Percentiles rank a stretch among this genome's conserved stretches.
phyloP scores from a whole-genome alignment of 2,329 filamentous ascomycete species.

The Grosmannia huntii region DNA sequence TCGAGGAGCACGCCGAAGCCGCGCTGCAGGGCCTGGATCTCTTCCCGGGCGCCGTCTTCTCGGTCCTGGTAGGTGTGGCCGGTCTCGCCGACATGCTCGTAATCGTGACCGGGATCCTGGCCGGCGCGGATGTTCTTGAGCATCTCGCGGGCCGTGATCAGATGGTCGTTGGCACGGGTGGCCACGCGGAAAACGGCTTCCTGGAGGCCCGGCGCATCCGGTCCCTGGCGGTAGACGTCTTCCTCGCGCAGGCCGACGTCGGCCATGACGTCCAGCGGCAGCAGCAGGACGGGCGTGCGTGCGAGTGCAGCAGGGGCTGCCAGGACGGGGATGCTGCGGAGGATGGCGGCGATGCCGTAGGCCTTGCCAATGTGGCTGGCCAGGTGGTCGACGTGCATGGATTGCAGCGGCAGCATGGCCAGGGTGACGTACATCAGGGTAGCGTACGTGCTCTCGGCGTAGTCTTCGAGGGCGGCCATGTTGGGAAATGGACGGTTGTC shows the following conservation, averaged over 20 bases:
- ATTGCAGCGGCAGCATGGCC: conserved; percentile 64
- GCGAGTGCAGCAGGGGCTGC: conserved; percentile 52
- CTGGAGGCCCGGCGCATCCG: conserved; percentile 64
- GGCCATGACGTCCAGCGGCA: conserved; percentile 85
- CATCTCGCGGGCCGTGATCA: conserved; percentile 92
- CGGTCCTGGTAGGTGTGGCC: conserved; percentile 39
- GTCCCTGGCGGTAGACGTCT: conserved; percentile 71
- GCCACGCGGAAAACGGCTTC: conserved; percentile 89
- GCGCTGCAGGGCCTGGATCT: conserved; percentile 36
- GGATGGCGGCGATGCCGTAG: conserved; percentile 69
- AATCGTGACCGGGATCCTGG: conserved; percentile 67
- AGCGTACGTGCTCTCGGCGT: conserved; percentile 90
- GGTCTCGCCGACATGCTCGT: conserved; percentile 72
- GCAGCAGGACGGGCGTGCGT: conserved; percentile 45
- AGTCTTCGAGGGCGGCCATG: conserved; percentile 65
- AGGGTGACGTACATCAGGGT: conserved; percentile 82
- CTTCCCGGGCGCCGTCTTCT: conserved; percentile 23
- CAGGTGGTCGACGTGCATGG: conserved; percentile 78
- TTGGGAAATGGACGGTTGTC: conserved; percentile 70
- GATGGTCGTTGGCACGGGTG: conserved; percentile 86
- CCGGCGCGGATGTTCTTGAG: conserved; percentile 65
- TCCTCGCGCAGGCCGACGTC: conserved; percentile 72
- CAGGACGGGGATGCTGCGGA: conserved; percentile 81
- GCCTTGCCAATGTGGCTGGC: conserved; percentile 94
- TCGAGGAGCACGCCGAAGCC: conserved; percentile 75